These are phyloP conservation scores for Ceratobasidium papillatum DNA, from an alignment of 1,284 basidiomycete species.

Conservation along the genomic window DNA sequence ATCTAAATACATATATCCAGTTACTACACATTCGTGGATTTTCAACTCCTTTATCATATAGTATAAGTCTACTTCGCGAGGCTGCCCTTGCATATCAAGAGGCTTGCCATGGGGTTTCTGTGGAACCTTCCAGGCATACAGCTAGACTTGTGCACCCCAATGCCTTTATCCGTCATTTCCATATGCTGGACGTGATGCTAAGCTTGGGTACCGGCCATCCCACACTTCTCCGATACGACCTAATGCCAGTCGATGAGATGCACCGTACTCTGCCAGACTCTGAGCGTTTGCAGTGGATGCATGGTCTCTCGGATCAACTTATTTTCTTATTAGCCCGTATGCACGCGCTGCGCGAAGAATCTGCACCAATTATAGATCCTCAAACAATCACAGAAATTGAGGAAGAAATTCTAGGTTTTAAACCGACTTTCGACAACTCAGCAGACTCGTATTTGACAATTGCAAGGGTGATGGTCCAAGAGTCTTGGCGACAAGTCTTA, in stretches of 20 bases:
- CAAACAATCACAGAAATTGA: neutral
- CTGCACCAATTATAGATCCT: conserved; percentile 4
- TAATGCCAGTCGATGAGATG: neutral
- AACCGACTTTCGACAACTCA: neutral
- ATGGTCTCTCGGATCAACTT: conserved; percentile 2
- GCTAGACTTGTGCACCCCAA: conserved; percentile 7
- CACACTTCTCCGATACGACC: conserved; percentile 24
- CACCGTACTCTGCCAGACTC: neutral
- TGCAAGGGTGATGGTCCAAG: conserved; percentile 16
- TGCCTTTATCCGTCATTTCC: neutral
- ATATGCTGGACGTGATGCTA: neutral
- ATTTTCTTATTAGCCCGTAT: conserved; percentile 10
- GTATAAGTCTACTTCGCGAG: neutral
- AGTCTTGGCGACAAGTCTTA: conserved; percentile 14
- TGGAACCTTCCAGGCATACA: neutral
- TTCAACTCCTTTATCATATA: neutral
- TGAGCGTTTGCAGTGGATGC: neutral
- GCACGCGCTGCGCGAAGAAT: conserved; percentile 4
- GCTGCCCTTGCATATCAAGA: neutral
- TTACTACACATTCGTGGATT: neutral
- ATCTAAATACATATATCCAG: neutral
- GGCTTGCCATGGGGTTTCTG: neutral
- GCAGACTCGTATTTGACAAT: neutral
- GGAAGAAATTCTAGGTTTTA: neutral
- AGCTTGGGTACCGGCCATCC: neutral